phyloP scores from a whole-genome alignment of 2,329 filamentous ascomycete species.

The Zopfia rhizophila region DNA sequence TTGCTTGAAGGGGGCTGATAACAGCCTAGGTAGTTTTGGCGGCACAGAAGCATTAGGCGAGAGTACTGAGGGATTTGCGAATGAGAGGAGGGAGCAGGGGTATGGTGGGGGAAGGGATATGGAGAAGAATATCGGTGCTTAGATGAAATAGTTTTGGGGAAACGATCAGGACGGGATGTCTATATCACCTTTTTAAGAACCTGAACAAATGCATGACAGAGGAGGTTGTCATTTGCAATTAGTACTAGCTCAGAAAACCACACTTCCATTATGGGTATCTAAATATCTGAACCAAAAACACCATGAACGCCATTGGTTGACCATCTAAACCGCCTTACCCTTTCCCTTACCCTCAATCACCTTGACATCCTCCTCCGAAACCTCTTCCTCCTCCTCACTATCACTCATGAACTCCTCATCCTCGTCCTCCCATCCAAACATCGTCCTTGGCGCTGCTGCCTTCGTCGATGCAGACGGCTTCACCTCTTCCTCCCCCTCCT shows the following conservation, averaged over 20 bases:
- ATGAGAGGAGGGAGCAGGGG: constrained; percentile 61
- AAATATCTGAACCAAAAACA: too few species aligned
- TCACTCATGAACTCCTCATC: constrained; percentile 63
- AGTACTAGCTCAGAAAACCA: too few species aligned
- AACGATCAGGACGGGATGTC: too few species aligned
- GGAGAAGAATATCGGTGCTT: constrained; percentile 63
- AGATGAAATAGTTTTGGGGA: too few species aligned
- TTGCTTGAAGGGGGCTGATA: constrained; percentile 11
- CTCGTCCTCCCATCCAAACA: constrained; percentile 83
- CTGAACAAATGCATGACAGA: too few species aligned
- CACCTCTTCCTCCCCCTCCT: constrained; percentile 37
- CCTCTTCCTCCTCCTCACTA: constrained; percentile 58
- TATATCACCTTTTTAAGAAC: too few species aligned
- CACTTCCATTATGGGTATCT: too few species aligned
- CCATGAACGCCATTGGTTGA: too few species aligned
- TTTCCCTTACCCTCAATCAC: constrained; percentile 55
- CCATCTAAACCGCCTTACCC: constrained; percentile 52
- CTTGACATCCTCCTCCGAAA: constrained; percentile 45
- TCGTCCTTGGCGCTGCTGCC: constrained; percentile 57
- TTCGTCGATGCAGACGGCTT: constrained; percentile 35
- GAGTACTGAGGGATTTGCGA: constrained; percentile 49
- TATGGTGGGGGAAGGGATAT: constrained; percentile 62
- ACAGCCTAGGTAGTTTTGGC: constrained; percentile 45
- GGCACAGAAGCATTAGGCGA: constrained; percentile 53
- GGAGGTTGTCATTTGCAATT: too few species aligned